Base-by-base conservation (phyloP, 768 basidiomycete species). In the Boletus rufocinnamomeus region DNA sequence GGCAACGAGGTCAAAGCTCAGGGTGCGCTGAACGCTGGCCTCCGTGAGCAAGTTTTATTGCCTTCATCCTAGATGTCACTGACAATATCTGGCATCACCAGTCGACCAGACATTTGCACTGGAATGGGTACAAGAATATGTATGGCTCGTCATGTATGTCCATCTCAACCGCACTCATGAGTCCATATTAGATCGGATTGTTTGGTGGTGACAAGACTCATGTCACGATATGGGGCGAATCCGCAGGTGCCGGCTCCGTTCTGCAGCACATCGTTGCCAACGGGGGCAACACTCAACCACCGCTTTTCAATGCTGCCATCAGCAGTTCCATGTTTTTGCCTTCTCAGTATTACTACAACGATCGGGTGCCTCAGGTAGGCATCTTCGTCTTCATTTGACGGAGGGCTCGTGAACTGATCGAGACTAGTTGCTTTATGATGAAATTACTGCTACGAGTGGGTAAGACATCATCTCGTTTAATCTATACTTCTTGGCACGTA, bases 141-240 rank as follows among this genome's bases (percentile, higher is more conserved):
- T 77, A 60, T 2, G 61, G 5, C 37, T 51, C 13, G 1, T 44
- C 8, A n/a, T 30, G 7, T 4, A 1, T 35, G 13, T 38, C 8
- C 28, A 2, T 11, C 30, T 1, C 4, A 10, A 19, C 2, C 11
- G n/a, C 6, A 13, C 13, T 52, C 0, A 58, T 16, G 11, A 13
- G 37, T 3, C 38, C 17, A 23, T 17, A 2, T 21, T 50, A 76
- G 76, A 75, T 75, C 10, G 55, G 53, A 19, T 50, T 34, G 21
- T 76, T 76, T 48, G 74, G 75, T 37, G 75, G 75, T 1, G 72
- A 76, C 59, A 61, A 65, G 10, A 1, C 35, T 2, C 61, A 63
- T 53, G 74, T 77, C 21, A 75, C 74, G 14, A 72, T 76, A 41
- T 75, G 73, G 74, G 76, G 76, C 1, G 68, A 74, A 62, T 74